Percentiles rank a stretch among this genome's conserved stretches.
Evolutionary conservation across 495 filamentous ascomycete genomes (phyloP).

Genomic region (Apiosordaria backusii): DNA sequence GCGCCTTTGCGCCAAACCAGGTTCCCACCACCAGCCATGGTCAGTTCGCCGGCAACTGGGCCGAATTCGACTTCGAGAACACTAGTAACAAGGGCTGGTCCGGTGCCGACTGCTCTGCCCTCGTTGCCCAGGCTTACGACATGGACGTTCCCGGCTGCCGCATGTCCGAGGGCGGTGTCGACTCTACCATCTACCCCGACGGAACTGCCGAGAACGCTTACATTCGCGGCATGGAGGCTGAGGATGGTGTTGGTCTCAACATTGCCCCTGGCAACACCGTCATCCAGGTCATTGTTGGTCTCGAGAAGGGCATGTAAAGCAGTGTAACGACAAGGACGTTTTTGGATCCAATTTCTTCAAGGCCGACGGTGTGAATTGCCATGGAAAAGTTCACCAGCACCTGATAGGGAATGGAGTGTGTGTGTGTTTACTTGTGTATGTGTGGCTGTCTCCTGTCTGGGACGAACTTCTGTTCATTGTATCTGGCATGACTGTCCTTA

Average conservation of each 20-base stretch:
- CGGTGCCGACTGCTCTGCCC: constrained; percentile 37
- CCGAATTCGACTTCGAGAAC: constrained; percentile 38
- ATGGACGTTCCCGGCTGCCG: constrained; percentile 35
- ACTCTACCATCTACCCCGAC: constrained; percentile 35
- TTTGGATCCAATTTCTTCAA: constrained; percentile 17
- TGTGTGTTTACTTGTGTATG: constrained; percentile 10
- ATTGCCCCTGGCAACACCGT: constrained; percentile 15
- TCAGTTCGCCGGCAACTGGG: constrained; percentile 35
- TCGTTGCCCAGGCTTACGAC: constrained; percentile 31
- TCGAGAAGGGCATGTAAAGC: constrained; percentile 6
- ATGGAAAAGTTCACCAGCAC: constrained; percentile 10
- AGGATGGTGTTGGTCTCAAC: constrained; percentile 39
- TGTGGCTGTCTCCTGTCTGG: constrained; percentile 5
- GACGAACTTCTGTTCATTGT: constrained; percentile 3
- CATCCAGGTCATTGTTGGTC: constrained; percentile 29
- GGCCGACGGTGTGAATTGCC: constrained; percentile 19
- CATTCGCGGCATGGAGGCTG: constrained; percentile 34
- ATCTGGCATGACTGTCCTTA: not conserved
- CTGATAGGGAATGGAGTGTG: constrained; percentile 20
- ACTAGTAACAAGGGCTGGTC: constrained; percentile 36
- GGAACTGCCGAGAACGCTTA: constrained; percentile 37
- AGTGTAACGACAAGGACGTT: not conserved
- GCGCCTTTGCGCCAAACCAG: constrained; percentile 26
- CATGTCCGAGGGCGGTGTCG: constrained; percentile 28
- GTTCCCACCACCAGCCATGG: constrained; percentile 27